Evolutionary conservation across 495 filamentous ascomycete genomes (phyloP), one percentile per base, ranked within the genome.

Genomic region (Aspergillus steynii): DNA sequence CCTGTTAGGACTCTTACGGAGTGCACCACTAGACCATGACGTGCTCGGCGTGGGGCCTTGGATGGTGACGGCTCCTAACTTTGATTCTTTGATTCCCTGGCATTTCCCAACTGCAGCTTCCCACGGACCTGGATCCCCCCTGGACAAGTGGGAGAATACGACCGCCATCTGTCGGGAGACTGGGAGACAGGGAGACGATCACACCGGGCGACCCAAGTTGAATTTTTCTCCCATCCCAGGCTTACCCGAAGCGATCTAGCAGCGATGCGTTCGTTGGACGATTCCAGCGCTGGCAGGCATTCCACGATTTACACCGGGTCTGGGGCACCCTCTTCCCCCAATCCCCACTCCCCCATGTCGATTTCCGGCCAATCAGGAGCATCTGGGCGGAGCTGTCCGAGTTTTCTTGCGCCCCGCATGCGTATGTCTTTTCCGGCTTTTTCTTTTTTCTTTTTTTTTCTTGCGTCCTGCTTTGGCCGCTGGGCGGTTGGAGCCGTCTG

Each of bases 1-100:
- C 20, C 20, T 20, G 20, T 20, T 20, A 20, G 20, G 20, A 20
- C 20, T 20, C 20, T 20, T 20, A 20, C 20, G 20, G 20, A 20
- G 20, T 20, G 20, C 20, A 20, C 20, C 20, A 20, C 20, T 20
- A 37, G 31, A 20, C 51, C 60, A 57, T 62, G 60, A 62, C 60
- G 60, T 62, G 60, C 60, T 62, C 54, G 60, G 54, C 59, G 37
- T 42, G 37, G 37, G 37, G 37, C 37, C 3, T 10, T 42, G 9
- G 12, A 14, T 42, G 37, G 37, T 42, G 12, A 15, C 37, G 9
- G 37, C 37, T 2, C 37, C 9, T 34, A 34, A 34, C 31, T 34
- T 34, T 42, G 37, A 42, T 10, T 42, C 9, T 10, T 3, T 42
- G 37, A 32, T 32, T 4, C 31, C 31, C 31, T 32, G 31, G 31